These are phyloP conservation scores for barley (Hordeum vulgare) DNA, from an alignment of 176 grass and related monocot species.

Conservation along the genomic window MorexV3_pseudomolecules_assembly NC_058524.1:15611836-15612335, in stretches of 20 bases:
- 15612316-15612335: neutral
- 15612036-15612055: neutral
- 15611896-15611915: neutral
- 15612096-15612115: conserved; percentile 19
- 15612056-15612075: neutral
- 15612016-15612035: neutral
- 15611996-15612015: conserved; percentile 2
- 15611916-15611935: conserved; percentile 13
- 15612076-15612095: conserved; percentile 8
- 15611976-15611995: neutral
- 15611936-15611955: neutral
- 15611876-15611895: neutral
- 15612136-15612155: conserved; percentile 20
- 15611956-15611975: neutral
- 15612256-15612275: neutral
- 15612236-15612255: neutral
- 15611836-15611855: neutral
- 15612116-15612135: conserved; percentile 9
- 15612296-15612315: neutral
- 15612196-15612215: conserved; percentile 30
- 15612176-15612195: neutral
- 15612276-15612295: neutral
- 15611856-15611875: neutral
- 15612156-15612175: neutral
- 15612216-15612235: conserved; percentile 7